Evolutionary conservation across 1,139 yeast genomes (phyloP).

Genomic region (Blastobotrys capitulatus): DNA sequence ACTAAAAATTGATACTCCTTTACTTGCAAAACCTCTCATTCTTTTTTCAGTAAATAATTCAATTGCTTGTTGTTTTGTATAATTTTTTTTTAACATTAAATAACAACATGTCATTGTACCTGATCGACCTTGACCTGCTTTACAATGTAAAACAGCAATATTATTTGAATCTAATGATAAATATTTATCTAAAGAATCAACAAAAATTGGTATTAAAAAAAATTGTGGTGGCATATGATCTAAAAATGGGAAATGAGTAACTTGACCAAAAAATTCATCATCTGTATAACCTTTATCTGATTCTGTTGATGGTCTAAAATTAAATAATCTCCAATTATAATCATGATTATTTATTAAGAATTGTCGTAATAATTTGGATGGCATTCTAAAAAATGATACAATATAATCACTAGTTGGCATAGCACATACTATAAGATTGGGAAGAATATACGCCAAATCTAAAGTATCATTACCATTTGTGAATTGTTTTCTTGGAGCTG

Average conservation of each 20-base stretch:
- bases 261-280: constrained; percentile 30
- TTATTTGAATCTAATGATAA: constrained; percentile 34
- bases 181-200: constrained; percentile 44
- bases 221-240: constrained; percentile 82
- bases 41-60: constrained; percentile 50
- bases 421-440: constrained; percentile 61
- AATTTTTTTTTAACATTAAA: constrained; percentile 45
- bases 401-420: constrained; percentile 54
- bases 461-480: constrained; percentile 28
- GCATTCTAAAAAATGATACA: constrained; percentile 50
- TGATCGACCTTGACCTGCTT: constrained; percentile 88
- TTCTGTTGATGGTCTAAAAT: constrained; percentile 53
- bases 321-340: constrained; percentile 66
- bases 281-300: constrained; percentile 43
- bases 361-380: constrained; percentile 46
- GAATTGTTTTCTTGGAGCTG: constrained; percentile 24
- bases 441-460: constrained; percentile 62
- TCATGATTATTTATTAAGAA: constrained; percentile 48
- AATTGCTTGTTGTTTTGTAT: constrained; percentile 44
- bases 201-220: constrained; percentile 40
- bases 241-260: constrained; percentile 51
- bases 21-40: constrained; percentile 52
- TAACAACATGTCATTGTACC: constrained; percentile 74
- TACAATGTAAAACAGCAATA: constrained; percentile 77
- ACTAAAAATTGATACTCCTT: constrained; percentile 67